Evolutionary conservation across 2,329 filamentous ascomycete species (phyloP), one percentile per base, ranked within the genome.

Genomic region (Lachnellula occidentalis): DNA sequence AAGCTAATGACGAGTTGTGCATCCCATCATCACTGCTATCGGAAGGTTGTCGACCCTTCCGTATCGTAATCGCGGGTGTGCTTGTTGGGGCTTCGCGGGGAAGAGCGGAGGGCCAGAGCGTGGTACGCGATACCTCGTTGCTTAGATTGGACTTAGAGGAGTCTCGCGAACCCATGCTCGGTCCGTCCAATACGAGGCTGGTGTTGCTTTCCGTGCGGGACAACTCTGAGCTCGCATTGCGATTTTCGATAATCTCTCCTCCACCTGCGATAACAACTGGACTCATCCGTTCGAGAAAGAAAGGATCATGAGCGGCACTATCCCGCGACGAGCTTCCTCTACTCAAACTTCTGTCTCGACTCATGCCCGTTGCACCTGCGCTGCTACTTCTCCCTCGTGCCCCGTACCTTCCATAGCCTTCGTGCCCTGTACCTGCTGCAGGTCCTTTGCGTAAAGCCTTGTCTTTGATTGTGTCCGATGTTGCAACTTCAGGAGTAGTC

Each of bases 371-470:
- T 57, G 76, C 80, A 7, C 77, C 72, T 19, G 76, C 73, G 64
- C 81, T 85, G 56, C 79, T 81, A 64, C 84, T 90, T 51, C 86
- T 80, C 31, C 86, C 80, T 55, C 84, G 80, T 31, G 75, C 64
- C 5, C 78, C 74, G 53, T 89, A 76, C 53, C 80, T 80, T 0
- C 87, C 87, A 64, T 92, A 92, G 1, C 87, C 87, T 73, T 97
- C 92, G 65, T 97, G 91, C 0, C 92, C 92, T 37, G 92, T 97
- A n/a, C 92, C 92, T 41, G 92, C 92, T 15, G 81, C 83, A 21
- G 92, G 92, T 0, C 92, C 92, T 70, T 90, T 92, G 27, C 87
- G 80, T 22, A 74, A 57, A 7, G 74, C 67, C 59, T 79, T 83
- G 8, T 85, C 83, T 37, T 78, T 76, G 66, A 79, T 31, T 9